phyloP scores from a whole-genome alignment of 2,329 filamentous ascomycete genomes.

The Fusarium nurragi region DNA sequence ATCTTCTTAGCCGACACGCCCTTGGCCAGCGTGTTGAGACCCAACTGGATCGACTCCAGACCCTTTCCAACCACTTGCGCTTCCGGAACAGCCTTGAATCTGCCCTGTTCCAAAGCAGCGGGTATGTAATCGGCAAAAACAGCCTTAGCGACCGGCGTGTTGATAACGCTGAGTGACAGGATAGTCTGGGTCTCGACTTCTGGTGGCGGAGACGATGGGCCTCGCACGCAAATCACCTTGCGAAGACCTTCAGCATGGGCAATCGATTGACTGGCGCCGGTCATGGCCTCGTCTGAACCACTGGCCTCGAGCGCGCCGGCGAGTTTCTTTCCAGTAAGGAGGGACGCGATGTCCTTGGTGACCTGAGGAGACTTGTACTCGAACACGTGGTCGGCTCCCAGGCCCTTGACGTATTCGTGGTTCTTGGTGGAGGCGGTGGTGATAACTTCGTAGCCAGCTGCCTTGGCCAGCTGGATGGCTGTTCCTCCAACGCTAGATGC shows the following conservation, averaged over 20 bases:
- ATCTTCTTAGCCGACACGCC: conserved; percentile 33
- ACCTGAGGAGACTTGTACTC: conserved; percentile 53
- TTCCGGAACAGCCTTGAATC: conserved; percentile 21
- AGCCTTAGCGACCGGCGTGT: conserved; percentile 22
- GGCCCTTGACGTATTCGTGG: conserved; percentile 52
- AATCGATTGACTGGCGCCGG: conserved; percentile 1
- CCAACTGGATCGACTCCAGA: conserved; percentile 10
- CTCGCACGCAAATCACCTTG: conserved; percentile 22
- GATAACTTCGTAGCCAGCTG: conserved; percentile 57
- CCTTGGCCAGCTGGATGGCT: conserved; percentile 57
- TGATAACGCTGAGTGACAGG: conserved; percentile 14
- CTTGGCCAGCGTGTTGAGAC: conserved; percentile 14
- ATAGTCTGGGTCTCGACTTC: conserved; percentile 7
- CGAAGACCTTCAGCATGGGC: conserved; percentile 15
- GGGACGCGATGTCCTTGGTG: conserved; percentile 23
- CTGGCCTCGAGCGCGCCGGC: conserved; percentile 23
- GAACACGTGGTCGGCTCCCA: conserved; percentile 57
- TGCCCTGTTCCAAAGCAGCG: conserved; percentile 12
- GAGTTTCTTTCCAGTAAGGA: not conserved
- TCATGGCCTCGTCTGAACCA: conserved; percentile 13
- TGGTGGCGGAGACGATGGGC: not conserved
- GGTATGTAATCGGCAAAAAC: conserved; percentile 27
- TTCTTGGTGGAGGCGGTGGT: conserved; percentile 55
- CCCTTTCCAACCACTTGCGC: conserved; percentile 26
- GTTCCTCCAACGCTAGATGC: conserved; percentile 57